These are phyloP conservation scores for Yamadazyma endophytica DNA, from an alignment of 805 yeast genomes.

Conservation along the genomic window DNA sequence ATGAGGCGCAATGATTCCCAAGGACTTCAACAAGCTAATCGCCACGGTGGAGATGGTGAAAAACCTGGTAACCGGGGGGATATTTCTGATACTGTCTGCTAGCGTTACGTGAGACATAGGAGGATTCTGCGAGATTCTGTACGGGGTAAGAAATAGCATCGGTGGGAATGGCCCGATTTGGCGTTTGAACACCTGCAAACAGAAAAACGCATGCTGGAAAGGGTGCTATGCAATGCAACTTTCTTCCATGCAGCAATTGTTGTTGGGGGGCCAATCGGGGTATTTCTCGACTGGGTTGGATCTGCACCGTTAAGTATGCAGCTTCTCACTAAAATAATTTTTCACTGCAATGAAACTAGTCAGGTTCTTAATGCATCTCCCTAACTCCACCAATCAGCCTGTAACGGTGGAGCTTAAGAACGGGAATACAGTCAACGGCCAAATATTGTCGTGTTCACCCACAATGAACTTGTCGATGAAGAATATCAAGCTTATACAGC, in stretches of 20 bases:
- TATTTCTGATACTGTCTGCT: constrained; percentile 15
- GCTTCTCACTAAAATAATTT: constrained; percentile 1
- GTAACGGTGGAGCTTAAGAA: constrained; percentile 90
- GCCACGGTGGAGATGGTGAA: constrained; percentile 47
- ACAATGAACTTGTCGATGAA: constrained; percentile 84
- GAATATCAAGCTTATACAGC: constrained; percentile 74
- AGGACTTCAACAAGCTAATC: constrained; percentile 32
- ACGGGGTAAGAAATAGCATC: no score
- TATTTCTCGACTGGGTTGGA: background rate
- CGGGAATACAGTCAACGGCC: constrained; percentile 84
- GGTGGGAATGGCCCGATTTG: no score
- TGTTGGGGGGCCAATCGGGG: background rate
- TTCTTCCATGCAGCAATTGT: no score
- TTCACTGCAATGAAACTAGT: constrained; percentile 58
- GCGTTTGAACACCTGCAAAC: no score
- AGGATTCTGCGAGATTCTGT: no score
- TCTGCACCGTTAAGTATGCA: background rate
- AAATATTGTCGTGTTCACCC: constrained; percentile 80
- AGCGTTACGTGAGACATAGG: no score
- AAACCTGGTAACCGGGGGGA: constrained; percentile 62
- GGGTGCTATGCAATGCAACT: constrained; percentile 1
- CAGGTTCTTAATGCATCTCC: constrained; percentile 76
- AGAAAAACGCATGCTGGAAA: no score
- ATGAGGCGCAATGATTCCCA: constrained; percentile 14
- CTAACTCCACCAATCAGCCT: constrained; percentile 62